Evolutionary conservation across 441 rosid species (phyloP).

Genomic region (Capsella rubella): DNA sequence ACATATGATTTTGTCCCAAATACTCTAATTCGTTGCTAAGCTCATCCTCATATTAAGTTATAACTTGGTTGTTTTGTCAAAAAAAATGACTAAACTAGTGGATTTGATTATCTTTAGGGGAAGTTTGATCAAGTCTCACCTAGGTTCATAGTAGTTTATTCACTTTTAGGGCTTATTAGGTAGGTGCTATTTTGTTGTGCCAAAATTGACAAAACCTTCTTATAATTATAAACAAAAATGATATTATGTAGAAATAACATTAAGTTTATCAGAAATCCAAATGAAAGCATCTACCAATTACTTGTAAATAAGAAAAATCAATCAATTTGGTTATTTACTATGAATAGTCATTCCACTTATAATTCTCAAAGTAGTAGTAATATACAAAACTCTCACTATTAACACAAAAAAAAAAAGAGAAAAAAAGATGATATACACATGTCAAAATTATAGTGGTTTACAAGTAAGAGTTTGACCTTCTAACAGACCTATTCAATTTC

Average conservation of each 20-base stretch:
- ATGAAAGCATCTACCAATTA: not conserved
- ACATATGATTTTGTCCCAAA: not conserved
- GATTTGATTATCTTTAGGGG: not conserved
- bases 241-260: not conserved
- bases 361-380: not conserved
- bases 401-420: too few relatives aligned
- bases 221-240: too few relatives aligned
- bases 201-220: not conserved
- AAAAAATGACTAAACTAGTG: not conserved
- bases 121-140: not conserved
- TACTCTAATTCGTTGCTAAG: not conserved
- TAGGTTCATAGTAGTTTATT: not conserved
- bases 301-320: not conserved
- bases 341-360: not conserved
- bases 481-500: constrained; percentile 57
- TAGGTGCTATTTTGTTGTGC: not conserved
- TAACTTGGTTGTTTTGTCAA: not conserved
- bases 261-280: not conserved
- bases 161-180: not conserved
- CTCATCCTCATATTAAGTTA: not conserved
- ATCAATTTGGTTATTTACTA: not conserved
- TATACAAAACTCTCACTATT: not conserved
- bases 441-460: constrained; percentile 25
- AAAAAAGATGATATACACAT: constrained; percentile 8
- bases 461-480: constrained; percentile 45